Evolutionary conservation across 1,284 basidiomycete genomes (phyloP).

Genomic region (Tilletia horrida): DNA sequence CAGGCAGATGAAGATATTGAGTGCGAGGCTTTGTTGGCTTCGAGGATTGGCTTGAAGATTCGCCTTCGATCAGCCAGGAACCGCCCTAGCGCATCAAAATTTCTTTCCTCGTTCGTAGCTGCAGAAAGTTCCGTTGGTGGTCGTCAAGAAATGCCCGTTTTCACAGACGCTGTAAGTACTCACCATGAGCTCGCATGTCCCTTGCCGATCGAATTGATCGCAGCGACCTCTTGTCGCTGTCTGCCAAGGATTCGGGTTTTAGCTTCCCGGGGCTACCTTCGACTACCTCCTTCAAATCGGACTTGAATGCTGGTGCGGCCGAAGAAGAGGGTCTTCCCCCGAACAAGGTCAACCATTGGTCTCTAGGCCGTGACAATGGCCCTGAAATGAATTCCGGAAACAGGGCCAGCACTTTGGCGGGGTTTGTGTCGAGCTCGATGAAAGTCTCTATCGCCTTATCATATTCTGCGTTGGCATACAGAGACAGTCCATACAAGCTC

Average conservation of each 20-base stretch:
- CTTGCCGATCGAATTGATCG: constrained; percentile 32
- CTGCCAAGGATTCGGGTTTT: constrained; percentile 20
- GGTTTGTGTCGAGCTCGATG: constrained; percentile 82
- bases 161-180: constrained; percentile 16
- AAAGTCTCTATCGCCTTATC: constrained; percentile 81
- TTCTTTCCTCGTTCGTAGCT: constrained; percentile 23
- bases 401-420: constrained; percentile 85
- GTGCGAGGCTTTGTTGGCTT: constrained; percentile 29
- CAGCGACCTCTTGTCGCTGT: constrained; percentile 22
- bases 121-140: neutral
- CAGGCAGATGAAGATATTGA: constrained; percentile 14
- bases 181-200: constrained; percentile 17
- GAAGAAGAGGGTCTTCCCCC: constrained; percentile 64
- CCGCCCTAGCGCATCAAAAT: constrained; percentile 46
- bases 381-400: constrained; percentile 81
- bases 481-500: constrained; percentile 68
- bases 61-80: constrained; percentile 52
- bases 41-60: constrained; percentile 48
- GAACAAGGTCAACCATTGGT: constrained; percentile 79
- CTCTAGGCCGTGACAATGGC: constrained; percentile 66
- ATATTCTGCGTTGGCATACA: constrained; percentile 69
- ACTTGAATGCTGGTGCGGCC: neutral
- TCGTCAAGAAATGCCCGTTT: neutral
- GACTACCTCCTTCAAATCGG: constrained; percentile 10
- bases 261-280: constrained; percentile 24